These are phyloP conservation scores for Exserohilum rostratum DNA, from an alignment of 2,329 filamentous ascomycete genomes.

Conservation along the genomic window DNA sequence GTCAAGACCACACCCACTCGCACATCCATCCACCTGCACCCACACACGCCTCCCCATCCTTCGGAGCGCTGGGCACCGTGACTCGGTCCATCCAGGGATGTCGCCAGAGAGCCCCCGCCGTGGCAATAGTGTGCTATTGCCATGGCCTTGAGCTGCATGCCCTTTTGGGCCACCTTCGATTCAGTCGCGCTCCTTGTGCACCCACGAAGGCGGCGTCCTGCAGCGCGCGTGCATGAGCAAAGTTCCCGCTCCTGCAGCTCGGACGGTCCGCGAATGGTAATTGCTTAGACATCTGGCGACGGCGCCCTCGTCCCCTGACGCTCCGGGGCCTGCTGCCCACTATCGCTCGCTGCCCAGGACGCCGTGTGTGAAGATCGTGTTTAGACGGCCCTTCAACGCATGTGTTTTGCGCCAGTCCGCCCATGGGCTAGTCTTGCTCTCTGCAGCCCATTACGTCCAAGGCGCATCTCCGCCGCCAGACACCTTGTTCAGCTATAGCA, in stretches of 20 bases:
- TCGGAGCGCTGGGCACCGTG: conserved; percentile 28
- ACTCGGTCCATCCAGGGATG: conserved; percentile 27
- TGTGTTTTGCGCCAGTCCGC: neutral
- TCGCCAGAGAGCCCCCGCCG: conserved; percentile 21
- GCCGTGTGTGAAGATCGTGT: conserved; percentile 19
- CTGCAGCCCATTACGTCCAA: too few relatives aligned
- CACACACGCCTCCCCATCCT: neutral
- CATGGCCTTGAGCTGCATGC: conserved; percentile 25
- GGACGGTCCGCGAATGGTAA: conserved; percentile 30
- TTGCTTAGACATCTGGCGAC: conserved; percentile 17
- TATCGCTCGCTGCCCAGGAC: conserved; percentile 9
- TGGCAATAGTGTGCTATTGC: conserved; percentile 31
- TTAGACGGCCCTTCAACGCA: conserved; percentile 4
- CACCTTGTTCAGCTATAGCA: neutral
- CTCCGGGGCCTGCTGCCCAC: conserved; percentile 19
- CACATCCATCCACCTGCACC: neutral
- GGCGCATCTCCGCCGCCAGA: too few relatives aligned
- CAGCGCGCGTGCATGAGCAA: conserved; percentile 38
- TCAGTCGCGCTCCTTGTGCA: conserved; percentile 38
- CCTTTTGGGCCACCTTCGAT: conserved; percentile 33
- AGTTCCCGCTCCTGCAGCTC: conserved; percentile 28
- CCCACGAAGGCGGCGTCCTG: conserved; percentile 26
- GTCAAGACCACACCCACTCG: neutral
- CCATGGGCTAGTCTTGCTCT: neutral
- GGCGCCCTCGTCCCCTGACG: conserved; percentile 24